A percentile compares a stretch with the other conserved stretches of the same genome.
Evolutionary conservation across 2,329 filamentous ascomycete genomes (phyloP).

Genomic region (Penicillium glabrum): DNA sequence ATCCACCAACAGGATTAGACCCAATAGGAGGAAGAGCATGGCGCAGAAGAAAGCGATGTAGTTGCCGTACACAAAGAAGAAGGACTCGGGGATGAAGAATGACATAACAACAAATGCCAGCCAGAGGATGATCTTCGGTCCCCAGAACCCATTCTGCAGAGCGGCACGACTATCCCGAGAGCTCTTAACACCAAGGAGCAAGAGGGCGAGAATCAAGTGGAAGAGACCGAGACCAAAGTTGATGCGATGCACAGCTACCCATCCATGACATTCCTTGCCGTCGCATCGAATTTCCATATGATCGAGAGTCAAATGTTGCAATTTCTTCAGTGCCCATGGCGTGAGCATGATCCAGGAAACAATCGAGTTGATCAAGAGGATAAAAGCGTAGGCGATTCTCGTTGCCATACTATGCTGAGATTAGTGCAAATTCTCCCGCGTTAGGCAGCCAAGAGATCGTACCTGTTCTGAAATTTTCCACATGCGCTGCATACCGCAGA

Average conservation of each 20-base stretch:
- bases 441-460: slow-evolving; percentile 22
- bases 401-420: slow-evolving; percentile 74
- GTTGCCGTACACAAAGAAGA: slow-evolving; percentile 95
- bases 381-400: slow-evolving; percentile 91
- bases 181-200: slow-evolving; percentile 82
- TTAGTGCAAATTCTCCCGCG: slow-evolving; percentile 21
- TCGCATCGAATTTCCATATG: slow-evolving; percentile 95
- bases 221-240: slow-evolving; percentile 96
- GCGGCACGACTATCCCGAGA: slow-evolving; percentile 84
- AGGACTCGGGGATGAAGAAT: slow-evolving; percentile 91
- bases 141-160: slow-evolving; percentile 99
- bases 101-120: slow-evolving; percentile 81
- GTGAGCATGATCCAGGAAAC: slow-evolving; percentile 99
- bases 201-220: slow-evolving; percentile 79
- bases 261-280: slow-evolving; percentile 88
- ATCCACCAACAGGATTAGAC: slow-evolving; percentile 88
- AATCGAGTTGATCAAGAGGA: slow-evolving; percentile 95
- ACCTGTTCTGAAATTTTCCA: slow-evolving; percentile 96
- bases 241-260: slow-evolving; percentile 94
- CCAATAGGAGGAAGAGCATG: slow-evolving; percentile 90
- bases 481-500: slow-evolving; percentile 94
- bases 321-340: slow-evolving; percentile 94
- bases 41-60: slow-evolving; percentile 86
- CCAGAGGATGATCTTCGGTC: slow-evolving; percentile 91
- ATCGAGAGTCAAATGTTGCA: slow-evolving; percentile 87